Base-by-base conservation (phyloP, 495 filamentous ascomycete genomes). In the Podospora pseudocomata region DNA sequence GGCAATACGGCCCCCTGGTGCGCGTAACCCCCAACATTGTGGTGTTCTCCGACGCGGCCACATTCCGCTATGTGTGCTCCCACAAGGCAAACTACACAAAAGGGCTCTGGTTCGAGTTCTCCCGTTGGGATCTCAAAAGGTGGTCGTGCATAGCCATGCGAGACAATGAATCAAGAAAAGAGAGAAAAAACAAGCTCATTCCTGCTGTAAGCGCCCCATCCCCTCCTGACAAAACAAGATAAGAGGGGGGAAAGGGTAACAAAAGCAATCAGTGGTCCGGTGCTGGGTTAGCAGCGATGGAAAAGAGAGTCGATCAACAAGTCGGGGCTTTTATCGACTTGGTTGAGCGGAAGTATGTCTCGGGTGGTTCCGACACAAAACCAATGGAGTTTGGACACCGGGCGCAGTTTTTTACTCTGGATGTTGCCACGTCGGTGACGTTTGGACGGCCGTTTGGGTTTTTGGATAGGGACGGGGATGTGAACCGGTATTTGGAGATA, bases 341-440 rank as follows among this genome's bases (percentile, higher is more conserved):
- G 19, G 20, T 49, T 2, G 39, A 20, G 18, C 32, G 28, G 18
- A 49, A 32, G 23, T 61, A 61, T 15, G 15, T 61, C 55, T 58
- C 55, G 4, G 23, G 18, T 13, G 2, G 23, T 7, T 13, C 5
- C 2, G 30, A 26, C 27, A 18, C 9, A 1, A 58, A 5, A 20
- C 13, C 53, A 55, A 59, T 86, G 54, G 83, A 86, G 67, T 75
- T 86, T 26, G 76, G 75, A 0, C 72, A 60, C 0, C 71, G 79
- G 5, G 76, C 78, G 7, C 74, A 80, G 64, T 87, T 72, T 71
- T 85, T 86, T 60, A 85, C 84, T 4, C 70, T 86, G 16, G 85
- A 87, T 68, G 73, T 82, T 2, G 80, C 86, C 67, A 79, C 81
- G 18, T 78, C 75, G 16, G 66, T 84, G 3, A 78, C 87, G 71